phyloP scores from a whole-genome alignment of 371 early-diverging fungal species.

The Dichotomocladium elegans region DNA sequence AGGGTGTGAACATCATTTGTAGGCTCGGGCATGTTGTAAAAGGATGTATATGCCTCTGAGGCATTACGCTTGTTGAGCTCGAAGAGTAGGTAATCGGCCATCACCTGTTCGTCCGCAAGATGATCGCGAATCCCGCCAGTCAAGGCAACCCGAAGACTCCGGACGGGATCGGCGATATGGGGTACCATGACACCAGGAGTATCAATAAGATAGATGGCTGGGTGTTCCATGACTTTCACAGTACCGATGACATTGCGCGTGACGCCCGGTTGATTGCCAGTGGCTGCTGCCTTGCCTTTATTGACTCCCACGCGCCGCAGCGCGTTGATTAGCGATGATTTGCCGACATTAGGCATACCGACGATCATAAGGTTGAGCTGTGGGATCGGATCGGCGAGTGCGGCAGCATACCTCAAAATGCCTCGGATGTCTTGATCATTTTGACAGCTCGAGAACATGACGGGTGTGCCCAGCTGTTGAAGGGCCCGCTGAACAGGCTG shows the following conservation, averaged over 20 bases:
- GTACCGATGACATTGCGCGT: constrained; percentile 79
- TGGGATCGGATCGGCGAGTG: constrained; percentile 43
- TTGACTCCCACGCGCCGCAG: constrained; percentile 71
- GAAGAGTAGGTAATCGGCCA: constrained; percentile 88
- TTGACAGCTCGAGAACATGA: constrained; percentile 72
- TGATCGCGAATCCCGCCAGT: constrained; percentile 89
- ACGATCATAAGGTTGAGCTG: constrained; percentile 76
- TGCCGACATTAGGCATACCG: constrained; percentile 97
- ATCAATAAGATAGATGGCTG: constrained; percentile 86
- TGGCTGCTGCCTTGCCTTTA: constrained; percentile 79
- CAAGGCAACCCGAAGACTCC: constrained; percentile 76
- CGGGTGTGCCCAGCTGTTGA: constrained; percentile 40
- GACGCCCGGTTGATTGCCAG: constrained; percentile 88
- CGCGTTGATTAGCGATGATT: constrained; percentile 88
- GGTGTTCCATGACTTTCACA: constrained; percentile 83
- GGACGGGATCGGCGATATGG: constrained; percentile 71
- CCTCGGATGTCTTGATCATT: constrained; percentile 57
- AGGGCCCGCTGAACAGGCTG: constrained; percentile 49
- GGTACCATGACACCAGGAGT: constrained; percentile 92
- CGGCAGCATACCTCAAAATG: constrained; percentile 60
- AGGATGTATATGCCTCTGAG: constrained; percentile 24
- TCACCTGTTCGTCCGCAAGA: constrained; percentile 73
- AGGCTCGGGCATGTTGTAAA: constrained; percentile 39
- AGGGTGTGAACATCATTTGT: constrained; percentile 68
- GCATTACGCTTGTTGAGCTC: constrained; percentile 63